These are phyloP conservation scores for Debaryomyces prosopidis DNA, from an alignment of 805 yeast genomes.

Conservation along the genomic window DNA sequence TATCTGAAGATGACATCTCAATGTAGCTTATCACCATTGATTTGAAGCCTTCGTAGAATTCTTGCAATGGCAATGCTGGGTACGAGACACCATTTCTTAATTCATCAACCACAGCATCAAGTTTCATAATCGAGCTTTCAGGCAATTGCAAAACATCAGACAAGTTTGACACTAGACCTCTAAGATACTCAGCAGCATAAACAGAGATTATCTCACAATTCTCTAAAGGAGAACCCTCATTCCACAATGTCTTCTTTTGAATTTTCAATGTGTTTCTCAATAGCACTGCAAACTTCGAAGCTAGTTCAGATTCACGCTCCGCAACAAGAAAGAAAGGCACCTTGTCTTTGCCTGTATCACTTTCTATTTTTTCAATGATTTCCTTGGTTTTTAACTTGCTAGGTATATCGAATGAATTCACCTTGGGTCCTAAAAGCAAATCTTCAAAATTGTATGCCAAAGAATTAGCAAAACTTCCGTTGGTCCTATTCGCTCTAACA, in stretches of 20 bases:
- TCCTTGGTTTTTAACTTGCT: conserved; percentile 14
- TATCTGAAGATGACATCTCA: neutral
- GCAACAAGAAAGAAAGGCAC: neutral
- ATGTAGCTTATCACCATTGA: conserved; percentile 2
- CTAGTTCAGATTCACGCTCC: conserved; percentile 16
- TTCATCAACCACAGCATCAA: conserved; percentile 9
- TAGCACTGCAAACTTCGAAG: conserved; percentile 15
- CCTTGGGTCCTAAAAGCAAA: conserved; percentile 21
- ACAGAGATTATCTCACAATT: conserved; percentile 1
- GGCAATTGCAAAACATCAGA: conserved; percentile 1
- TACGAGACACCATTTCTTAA: conserved; percentile 2
- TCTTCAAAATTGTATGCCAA: conserved; percentile 13
- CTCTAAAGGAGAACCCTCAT: neutral
- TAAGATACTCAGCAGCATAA: conserved; percentile 4
- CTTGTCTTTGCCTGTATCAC: conserved; percentile 1
- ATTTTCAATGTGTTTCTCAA: conserved; percentile 13
- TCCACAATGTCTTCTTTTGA: neutral
- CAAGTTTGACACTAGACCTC: conserved; percentile 2
- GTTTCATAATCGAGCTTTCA: conserved; percentile 7
- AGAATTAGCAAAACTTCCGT: conserved; percentile 6
- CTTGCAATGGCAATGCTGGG: conserved; percentile 5
- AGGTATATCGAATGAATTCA: conserved; percentile 10
- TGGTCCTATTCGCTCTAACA: conserved; percentile 2
- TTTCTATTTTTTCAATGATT: conserved; percentile 16
- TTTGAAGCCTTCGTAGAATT: conserved; percentile 10